Evolutionary conservation across 768 basidiomycete species (phyloP).

Genomic region (Candolleomyces efflorescens): DNA sequence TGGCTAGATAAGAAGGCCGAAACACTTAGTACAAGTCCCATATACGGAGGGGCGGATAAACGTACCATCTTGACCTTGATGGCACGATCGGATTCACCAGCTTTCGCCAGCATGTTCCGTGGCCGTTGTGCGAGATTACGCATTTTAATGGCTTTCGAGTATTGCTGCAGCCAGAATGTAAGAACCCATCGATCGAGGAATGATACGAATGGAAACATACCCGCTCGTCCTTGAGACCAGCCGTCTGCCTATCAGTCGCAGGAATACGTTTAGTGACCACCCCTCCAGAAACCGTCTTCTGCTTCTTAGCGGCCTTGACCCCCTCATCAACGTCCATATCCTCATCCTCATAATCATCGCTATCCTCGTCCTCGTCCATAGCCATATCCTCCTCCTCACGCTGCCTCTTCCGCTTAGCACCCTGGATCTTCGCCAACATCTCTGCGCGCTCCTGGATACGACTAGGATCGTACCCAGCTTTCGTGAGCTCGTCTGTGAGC

Average conservation of each 20-base stretch:
- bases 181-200: conserved; percentile 9
- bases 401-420: conserved; percentile 68
- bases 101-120: conserved; percentile 85
- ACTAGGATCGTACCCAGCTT: conserved; percentile 86
- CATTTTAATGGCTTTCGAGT: conserved; percentile 70
- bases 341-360: conserved; percentile 39
- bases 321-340: conserved; percentile 54
- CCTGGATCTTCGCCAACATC: conserved; percentile 69
- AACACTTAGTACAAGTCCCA: conserved; percentile 7
- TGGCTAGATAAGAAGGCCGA: conserved; percentile 44
- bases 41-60: conserved; percentile 10
- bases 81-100: conserved; percentile 83
- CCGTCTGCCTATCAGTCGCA: conserved; percentile 66
- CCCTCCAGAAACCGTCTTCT: conserved; percentile 58
- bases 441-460: conserved; percentile 86
- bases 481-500: conserved; percentile 76
- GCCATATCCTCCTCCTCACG: conserved; percentile 47
- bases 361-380: conserved; percentile 56
- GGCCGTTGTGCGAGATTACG: conserved; percentile 84
- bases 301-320: conserved; percentile 49
- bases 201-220: conserved; percentile 41
- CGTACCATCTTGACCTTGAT: conserved; percentile 81
- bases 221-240: conserved; percentile 73
- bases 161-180: conserved; percentile 49
- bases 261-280: conserved; percentile 53